Conservation (phyloP, 805 yeast genomes). For the Hanseniaspora hatyaiensis region DNA sequence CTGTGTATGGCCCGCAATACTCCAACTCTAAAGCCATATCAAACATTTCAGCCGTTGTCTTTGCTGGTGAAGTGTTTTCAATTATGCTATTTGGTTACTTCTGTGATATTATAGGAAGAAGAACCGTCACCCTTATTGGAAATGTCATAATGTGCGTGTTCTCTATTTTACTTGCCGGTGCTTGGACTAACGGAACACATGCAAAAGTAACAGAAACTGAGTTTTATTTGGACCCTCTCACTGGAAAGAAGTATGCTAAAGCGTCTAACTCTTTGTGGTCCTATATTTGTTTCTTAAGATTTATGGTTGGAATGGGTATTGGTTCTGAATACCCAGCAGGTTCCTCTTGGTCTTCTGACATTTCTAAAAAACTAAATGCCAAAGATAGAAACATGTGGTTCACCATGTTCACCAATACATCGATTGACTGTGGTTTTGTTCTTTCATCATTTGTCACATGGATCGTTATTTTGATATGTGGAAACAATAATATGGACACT, state of each 20-base stretch:
- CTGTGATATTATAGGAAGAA: slow-evolving; percentile 72
- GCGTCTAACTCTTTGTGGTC: slow-evolving; percentile 15
- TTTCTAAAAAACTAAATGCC: slow-evolving; percentile 80
- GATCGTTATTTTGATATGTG: slow-evolving; percentile 74
- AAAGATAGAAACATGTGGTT: slow-evolving; percentile 84
- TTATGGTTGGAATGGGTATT: slow-evolving; percentile 79
- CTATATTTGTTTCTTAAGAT: slow-evolving; percentile 33
- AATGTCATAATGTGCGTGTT: slow-evolving; percentile 66
- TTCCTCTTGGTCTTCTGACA: slow-evolving; percentile 86
- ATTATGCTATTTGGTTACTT: slow-evolving; percentile 69
- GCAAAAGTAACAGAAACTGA: slow-evolving; percentile 48
- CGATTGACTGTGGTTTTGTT: slow-evolving; percentile 84
- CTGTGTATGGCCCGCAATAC: slow-evolving; percentile 55
- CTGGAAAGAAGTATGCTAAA: slow-evolving; percentile 39
- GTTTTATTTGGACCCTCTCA: slow-evolving; percentile 63
- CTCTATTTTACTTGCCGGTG: slow-evolving; percentile 68
- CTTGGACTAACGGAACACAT: slow-evolving; percentile 62
- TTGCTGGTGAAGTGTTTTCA: slow-evolving; percentile 86
- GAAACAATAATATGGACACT: slow-evolving; percentile 55
- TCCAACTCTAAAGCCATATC: slow-evolving; percentile 55
- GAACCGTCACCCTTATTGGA: slow-evolving; percentile 69
- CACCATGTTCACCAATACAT: slow-evolving; percentile 75
- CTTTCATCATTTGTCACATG: slow-evolving; percentile 73
- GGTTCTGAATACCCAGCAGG: slow-evolving; percentile 88
- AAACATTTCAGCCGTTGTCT: slow-evolving; percentile 78